Evolutionary conservation across 371 early-diverging fungal species (phyloP).

Genomic region (Lichtheimia ornata): DNA sequence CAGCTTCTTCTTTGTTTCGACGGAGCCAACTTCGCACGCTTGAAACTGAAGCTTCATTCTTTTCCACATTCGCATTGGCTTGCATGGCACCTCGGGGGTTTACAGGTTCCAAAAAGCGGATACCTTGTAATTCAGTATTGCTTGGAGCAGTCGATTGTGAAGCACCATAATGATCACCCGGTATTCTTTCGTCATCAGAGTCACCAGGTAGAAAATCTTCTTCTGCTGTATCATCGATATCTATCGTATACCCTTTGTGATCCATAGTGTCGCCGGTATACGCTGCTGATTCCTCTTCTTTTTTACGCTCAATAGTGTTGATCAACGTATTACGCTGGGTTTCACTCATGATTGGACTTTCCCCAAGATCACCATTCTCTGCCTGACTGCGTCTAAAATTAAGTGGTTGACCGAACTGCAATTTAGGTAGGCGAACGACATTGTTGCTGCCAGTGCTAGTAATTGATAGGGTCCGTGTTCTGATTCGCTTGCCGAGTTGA

Average conservation of each 20-base stretch:
- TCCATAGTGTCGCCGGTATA: conserved; percentile 9
- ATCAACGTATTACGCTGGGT: conserved; percentile 40
- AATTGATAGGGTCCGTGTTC: conserved; percentile 50
- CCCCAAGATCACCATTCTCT: conserved; percentile 15
- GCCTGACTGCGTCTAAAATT: conserved; percentile 16
- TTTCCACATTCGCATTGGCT: conserved; percentile 22
- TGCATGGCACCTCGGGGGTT: conserved; percentile 32
- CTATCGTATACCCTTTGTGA: conserved; percentile 19
- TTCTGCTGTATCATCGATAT: conserved; percentile 34
- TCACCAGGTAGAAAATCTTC: conserved; percentile 53
- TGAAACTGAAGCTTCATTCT: conserved; percentile 37
- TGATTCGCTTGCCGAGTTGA: conserved; percentile 59
- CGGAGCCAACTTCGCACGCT: conserved; percentile 35
- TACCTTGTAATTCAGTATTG: conserved; percentile 37
- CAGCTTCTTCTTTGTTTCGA: conserved; percentile 14
- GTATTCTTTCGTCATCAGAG: conserved; percentile 9
- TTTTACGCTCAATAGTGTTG: conserved; percentile 34
- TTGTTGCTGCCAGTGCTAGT: conserved; percentile 45
- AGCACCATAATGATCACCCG: background rate
- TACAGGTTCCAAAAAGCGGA: conserved; percentile 51
- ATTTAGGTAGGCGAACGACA: conserved; percentile 39
- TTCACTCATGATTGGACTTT: conserved; percentile 31
- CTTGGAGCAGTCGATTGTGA: conserved; percentile 22
- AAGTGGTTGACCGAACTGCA: conserved; percentile 36
- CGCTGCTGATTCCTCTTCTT: conserved; percentile 8